phyloP scores from a whole-genome alignment of 2,329 filamentous ascomycete species.

The Colletotrichum truncatum region DNA sequence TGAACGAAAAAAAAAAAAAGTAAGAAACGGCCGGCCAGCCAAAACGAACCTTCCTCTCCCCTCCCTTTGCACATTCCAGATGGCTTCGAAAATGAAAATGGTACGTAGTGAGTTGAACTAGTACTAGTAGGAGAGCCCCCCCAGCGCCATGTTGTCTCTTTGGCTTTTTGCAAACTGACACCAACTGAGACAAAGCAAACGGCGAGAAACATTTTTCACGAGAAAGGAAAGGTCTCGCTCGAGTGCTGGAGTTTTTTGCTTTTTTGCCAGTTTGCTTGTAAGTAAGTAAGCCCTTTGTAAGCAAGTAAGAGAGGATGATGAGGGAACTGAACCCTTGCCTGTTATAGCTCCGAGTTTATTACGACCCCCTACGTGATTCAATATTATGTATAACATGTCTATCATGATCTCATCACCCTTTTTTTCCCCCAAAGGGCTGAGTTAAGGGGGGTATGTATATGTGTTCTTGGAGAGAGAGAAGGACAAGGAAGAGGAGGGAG shows the following conservation, averaged over 20 bases:
- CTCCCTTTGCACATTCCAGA: not conserved
- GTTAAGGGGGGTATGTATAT: not conserved
- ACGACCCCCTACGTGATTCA: not conserved
- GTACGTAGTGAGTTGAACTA: too few relatives aligned
- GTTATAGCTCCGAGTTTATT: conserved; percentile 14
- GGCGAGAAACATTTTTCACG: not conserved
- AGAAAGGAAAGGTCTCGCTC: not conserved
- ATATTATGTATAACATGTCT: not conserved
- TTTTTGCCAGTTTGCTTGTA: not conserved
- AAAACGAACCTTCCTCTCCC: too few relatives aligned
- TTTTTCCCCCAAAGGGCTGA: not conserved
- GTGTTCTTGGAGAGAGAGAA: not conserved
- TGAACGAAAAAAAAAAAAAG: not conserved
- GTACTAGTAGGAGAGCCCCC: too few relatives aligned
- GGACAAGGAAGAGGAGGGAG: not conserved
- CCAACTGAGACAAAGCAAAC: conserved; percentile 22
- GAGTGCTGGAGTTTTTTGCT: not conserved
- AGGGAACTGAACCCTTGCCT: not conserved
- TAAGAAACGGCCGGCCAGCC: too few relatives aligned
- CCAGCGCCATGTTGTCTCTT: conserved; percentile 26
- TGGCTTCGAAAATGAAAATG: too few relatives aligned
- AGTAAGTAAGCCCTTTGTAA: not conserved
- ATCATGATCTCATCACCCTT: conserved; percentile 1
- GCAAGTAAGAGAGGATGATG: not conserved
- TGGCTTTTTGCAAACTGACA: conserved; percentile 3